Percentiles rank a stretch among this genome's conserved stretches.
Conservation (phyloP, 495 filamentous ascomycete species). For the Xylaria grammica region DNA sequence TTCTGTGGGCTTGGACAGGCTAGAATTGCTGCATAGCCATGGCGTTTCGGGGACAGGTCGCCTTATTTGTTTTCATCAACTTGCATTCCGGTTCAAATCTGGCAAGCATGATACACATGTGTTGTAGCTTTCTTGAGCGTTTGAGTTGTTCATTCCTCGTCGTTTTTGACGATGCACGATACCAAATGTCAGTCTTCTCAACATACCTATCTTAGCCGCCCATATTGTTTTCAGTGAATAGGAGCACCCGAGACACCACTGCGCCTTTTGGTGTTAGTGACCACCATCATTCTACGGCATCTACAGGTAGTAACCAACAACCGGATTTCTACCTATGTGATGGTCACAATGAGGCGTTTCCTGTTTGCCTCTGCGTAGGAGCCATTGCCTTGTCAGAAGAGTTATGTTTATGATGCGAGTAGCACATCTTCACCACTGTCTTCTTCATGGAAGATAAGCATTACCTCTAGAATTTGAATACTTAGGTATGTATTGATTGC, state of each 20-base stretch:
- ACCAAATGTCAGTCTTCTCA: not conserved
- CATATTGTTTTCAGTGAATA: not conserved
- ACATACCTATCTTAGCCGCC: not conserved
- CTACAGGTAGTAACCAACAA: too few species aligned
- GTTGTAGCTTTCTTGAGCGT: not conserved
- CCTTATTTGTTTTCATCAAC: conserved; percentile 16
- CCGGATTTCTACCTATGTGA: too few species aligned
- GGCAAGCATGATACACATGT: not conserved
- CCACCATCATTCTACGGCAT: too few species aligned
- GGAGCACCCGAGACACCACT: not conserved
- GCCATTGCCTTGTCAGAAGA: too few species aligned
- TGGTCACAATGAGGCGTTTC: too few species aligned
- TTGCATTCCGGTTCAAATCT: not conserved
- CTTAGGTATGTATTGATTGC: too few species aligned
- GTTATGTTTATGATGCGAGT: too few species aligned
- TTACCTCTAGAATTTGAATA: too few species aligned
- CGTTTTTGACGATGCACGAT: not conserved
- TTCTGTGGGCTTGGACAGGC: not conserved
- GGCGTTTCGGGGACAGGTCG: conserved; percentile 11
- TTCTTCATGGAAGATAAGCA: too few species aligned
- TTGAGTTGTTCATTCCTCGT: not conserved
- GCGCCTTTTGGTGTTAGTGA: too few species aligned
- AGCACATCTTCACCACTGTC: too few species aligned
- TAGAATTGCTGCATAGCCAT: conserved; percentile 22
- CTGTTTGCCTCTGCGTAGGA: too few species aligned